Evolutionary conservation across 305 asterid species (phyloP).

Genomic region (Fraxinus greggii): DNA sequence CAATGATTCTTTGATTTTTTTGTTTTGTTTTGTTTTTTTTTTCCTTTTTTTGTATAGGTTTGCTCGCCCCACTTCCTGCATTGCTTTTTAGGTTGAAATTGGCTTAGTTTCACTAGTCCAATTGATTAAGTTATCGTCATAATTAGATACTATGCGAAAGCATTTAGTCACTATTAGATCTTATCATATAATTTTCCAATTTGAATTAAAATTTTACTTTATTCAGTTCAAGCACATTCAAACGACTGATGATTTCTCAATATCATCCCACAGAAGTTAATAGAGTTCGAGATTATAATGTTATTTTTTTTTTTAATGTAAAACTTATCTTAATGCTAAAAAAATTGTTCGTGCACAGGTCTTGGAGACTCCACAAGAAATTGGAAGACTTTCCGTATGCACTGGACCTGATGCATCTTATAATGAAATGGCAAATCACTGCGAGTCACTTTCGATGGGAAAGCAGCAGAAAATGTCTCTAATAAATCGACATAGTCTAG

Average conservation of each 20-base stretch:
- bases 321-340: neutral
- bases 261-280: neutral
- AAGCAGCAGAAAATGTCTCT: conserved; percentile 87
- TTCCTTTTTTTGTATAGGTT: neutral
- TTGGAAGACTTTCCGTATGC: conserved; percentile 75
- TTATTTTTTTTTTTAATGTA: neutral
- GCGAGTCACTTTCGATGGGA: conserved; percentile 76
- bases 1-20: neutral
- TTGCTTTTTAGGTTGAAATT: neutral
- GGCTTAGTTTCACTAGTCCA: neutral
- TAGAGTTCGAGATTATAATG: neutral
- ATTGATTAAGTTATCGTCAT: neutral
- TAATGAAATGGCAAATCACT: conserved; percentile 81
- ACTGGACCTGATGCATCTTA: conserved; percentile 68
- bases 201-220: neutral
- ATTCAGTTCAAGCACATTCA: neutral
- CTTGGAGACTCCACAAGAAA: conserved; percentile 77
- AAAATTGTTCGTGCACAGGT: conserved; percentile 36
- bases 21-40: neutral
- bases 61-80: neutral
- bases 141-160: neutral
- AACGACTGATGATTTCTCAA: neutral
- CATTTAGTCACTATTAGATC: neutral
- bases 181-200: neutral
- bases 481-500: conserved; percentile 53